Base-by-base conservation (phyloP, 2,329 filamentous ascomycete genomes). In the Chaetomiaceae sp. region DNA sequence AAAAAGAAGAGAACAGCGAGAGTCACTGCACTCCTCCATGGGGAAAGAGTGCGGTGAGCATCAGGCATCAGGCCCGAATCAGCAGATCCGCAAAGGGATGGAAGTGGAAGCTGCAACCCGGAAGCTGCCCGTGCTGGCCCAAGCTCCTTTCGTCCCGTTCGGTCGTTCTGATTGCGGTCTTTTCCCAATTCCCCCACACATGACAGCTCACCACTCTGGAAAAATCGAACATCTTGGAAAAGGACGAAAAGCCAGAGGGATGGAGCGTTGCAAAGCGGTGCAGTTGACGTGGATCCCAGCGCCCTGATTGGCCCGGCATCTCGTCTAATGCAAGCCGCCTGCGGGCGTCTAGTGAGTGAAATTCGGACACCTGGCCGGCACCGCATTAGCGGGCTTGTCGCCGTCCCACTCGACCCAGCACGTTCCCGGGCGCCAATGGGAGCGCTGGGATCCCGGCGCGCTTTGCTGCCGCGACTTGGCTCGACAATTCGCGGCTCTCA, bases 321-420 rank as follows among this genome's bases (percentile, higher is more conserved):
- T 50, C 25, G 31, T 34, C 30, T 48, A 16, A 47, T 58, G 58
- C 58, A 58, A 54, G 47, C 44, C 50, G 53, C 51, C 54, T 59
- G 56, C 51, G 57, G 55, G 59, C 62, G 59, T 58, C 55, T 64
- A 60, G 49, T 65, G 63, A 66, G 60, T 66, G 62, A 66, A 58
- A 59, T 61, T 60, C 61, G 62, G 63, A 65, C 62, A 65, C 60
- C 63, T 59, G 63, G 51, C 51, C 50, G 25, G 57, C 56, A 48
- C 27, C 47, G 48, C 44, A 49, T 48, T 51, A 51, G 52, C 39
- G 31, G 47, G 19, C 35, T 46, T 34, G 48, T 48, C 35, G 33
- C 30, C 44, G 52, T 51, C 13, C 33, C 44, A 41, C 53, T 37
- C 51, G 46, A 48, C 50, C 33, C 17, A 21, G 37, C 40, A 44